Base-by-base conservation (phyloP, 768 basidiomycete genomes). In the Phylloporus arenicola region DNA sequence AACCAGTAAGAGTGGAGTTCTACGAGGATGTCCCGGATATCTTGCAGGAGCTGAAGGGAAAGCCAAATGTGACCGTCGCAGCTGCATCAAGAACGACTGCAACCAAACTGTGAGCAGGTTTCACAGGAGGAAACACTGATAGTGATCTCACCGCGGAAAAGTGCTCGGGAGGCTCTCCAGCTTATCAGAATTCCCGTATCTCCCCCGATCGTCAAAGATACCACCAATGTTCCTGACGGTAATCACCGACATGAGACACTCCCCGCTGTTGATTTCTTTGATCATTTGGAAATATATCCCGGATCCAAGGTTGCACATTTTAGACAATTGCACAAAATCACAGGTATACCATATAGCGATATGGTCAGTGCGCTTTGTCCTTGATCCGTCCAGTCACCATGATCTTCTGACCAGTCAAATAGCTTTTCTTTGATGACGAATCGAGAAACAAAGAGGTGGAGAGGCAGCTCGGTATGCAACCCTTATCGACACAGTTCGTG, bases 231-330 rank as follows among this genome's bases (percentile, higher is more conserved):
- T 2, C 20, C 45, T 14, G 53, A 48, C 38, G 25, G 34, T 2
- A 16, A 48, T 33, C 25, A 24, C 9, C 59, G 55, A 30, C 64
- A 55, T 1, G 56, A 64, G 6, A 65, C 73, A 0, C 71, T 63
- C 13, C 68, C 77, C 16, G 87, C 86, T 0, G 72, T 78, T 47
- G 65, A 75, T 29, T 84, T 81, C 55, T 87, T 89, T 59, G 79
- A 86, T 59, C 77, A 88, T 51, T 55, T 80, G 40, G 85, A 89
- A 59, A 86, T 90, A 65, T 89, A 85, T 61, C 85, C 85, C 22
- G 83, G 86, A 14, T 89, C 89, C 20, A 93, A 94, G 70, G 70
- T 91, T 16, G 75, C 77, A 4, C 91, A 93, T 61, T 94, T 94
- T 72, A 82, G 78, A 62, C 75, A 78, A 41, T 60, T 93, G 20